Base-by-base conservation (phyloP, 1,139 yeast genomes). In the Hanseniaspora sp. region DNA sequence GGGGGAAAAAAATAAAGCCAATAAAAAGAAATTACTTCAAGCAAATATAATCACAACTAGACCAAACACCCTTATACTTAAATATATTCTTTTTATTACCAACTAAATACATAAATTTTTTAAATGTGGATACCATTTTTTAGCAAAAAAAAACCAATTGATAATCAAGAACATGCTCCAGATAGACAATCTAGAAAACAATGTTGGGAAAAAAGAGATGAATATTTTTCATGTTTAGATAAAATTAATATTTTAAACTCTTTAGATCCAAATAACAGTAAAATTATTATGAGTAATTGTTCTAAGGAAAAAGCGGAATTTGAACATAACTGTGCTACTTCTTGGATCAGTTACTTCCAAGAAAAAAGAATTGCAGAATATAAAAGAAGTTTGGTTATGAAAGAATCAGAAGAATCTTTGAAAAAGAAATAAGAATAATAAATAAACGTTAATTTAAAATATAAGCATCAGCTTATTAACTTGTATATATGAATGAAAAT, bases 131-230 rank as follows among this genome's bases (percentile, higher is more conserved):
- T 48, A 33, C 55, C 55, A 7, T 48, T 53, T 35, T 41, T 46
- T 11, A 39, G 46, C 29, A 23, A 28, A 13, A 33, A 41, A 7
- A 57, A 58, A 41, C 59, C 58, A 18, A 58, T 60, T 44, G 62
- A 62, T 45, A 59, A 61, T 52, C 60, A 59, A 56, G 58, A 63
- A n/a, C 64, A 63, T 34, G 74, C 78, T 34, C 80, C 81, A 58
- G 74, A 74, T 58, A 74, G 83, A 59, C 67, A 74, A 31, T 72
- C 76, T 55, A 72, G 87, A 57, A 73, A 75, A 60, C 68, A 68
- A 58, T 83, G 90, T 67, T 83, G 88, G 88, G 82, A 77, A 41
- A 71, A 83, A 17, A 71, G 90, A 56, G 90, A 83, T 62, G 60
- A 61, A 30, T 82, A 71, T 61, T 80, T 80, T 59, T 68, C 65